phyloP scores from a whole-genome alignment of 208 protist genomes.

The Trypanosoma theileri region DNA sequence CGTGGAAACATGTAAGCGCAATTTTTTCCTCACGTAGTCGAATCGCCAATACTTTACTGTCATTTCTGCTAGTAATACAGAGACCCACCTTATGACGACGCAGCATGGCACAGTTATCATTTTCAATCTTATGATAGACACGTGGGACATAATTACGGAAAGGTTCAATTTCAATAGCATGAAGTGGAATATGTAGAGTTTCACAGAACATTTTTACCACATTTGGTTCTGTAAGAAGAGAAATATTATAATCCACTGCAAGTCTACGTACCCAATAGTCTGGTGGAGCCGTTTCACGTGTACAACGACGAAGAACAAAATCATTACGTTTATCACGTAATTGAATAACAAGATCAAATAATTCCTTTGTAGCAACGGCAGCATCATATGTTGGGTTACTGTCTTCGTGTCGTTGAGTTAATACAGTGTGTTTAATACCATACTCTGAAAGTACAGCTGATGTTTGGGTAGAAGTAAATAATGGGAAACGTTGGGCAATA shows the following conservation, averaged over 20 bases:
- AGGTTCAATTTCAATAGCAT: conserved; percentile 73
- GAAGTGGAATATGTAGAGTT: conserved; percentile 39
- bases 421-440: conserved; percentile 67
- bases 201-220: conserved; percentile 82
- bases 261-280: conserved; percentile 89
- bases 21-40: conserved; percentile 76
- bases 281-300: conserved; percentile 54
- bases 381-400: conserved; percentile 45
- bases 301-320: conserved; percentile 80
- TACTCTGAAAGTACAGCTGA: conserved; percentile 77
- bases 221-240: conserved; percentile 86
- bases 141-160: conserved; percentile 86
- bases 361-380: conserved; percentile 57
- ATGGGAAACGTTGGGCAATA: conserved; percentile 33
- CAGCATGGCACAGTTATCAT: conserved; percentile 89
- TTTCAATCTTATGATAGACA: conserved; percentile 89
- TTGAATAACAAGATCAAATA: conserved; percentile 90
- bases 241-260: conserved; percentile 90
- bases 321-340: conserved; percentile 83
- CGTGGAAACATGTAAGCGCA: conserved; percentile 88
- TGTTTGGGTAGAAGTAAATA: conserved; percentile 81
- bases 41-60: conserved; percentile 86
- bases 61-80: conserved; percentile 89
- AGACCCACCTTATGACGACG: conserved; percentile 86
- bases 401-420: conserved; percentile 45